Percentiles rank a stretch among this genome's conserved stretches.
These are phyloP conservation scores for Acanthamoeba castellanii DNA, from an alignment of 208 protist genomes.

Conservation along the genomic window DNA sequence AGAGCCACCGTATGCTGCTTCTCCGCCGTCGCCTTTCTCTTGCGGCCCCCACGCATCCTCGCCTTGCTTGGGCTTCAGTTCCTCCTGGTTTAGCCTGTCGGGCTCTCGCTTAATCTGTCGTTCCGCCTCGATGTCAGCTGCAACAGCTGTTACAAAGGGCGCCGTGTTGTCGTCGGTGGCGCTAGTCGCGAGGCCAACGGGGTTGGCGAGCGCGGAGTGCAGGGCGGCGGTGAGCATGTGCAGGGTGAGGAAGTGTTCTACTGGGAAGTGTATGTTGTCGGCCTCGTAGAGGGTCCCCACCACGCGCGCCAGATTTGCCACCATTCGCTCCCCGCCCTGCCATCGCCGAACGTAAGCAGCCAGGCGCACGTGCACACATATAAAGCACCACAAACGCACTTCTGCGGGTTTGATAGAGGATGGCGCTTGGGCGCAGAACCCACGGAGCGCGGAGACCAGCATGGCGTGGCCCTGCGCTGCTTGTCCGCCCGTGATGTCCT, in stretches of 20 bases:
- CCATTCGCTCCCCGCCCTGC: background rate
- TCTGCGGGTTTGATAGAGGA: no score
- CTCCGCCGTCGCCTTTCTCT: background rate
- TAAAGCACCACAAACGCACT: no score
- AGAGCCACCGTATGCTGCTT: no score
- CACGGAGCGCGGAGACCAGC: background rate
- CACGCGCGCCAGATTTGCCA: conserved; percentile 8
- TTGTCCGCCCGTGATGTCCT: conserved; percentile 17
- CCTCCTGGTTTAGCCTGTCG: no score
- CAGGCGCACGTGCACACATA: no score
- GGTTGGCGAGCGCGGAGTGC: background rate
- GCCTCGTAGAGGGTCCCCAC: conserved; percentile 8
- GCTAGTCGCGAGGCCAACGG: background rate
- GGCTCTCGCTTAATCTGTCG: no score
- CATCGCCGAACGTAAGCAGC: background rate
- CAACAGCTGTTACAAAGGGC: no score
- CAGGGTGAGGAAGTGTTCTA: conserved; percentile 19
- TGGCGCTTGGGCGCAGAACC: background rate
- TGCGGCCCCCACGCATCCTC: no score
- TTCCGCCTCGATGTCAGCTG: no score
- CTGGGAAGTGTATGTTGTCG: conserved; percentile 14
- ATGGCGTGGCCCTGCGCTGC: background rate
- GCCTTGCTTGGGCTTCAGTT: no score
- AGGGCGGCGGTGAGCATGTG: background rate
- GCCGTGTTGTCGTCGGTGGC: background rate